These are phyloP conservation scores for Annulohypoxylon truncatum DNA, from an alignment of 2,329 filamentous ascomycete species.

Conservation along the genomic window DNA sequence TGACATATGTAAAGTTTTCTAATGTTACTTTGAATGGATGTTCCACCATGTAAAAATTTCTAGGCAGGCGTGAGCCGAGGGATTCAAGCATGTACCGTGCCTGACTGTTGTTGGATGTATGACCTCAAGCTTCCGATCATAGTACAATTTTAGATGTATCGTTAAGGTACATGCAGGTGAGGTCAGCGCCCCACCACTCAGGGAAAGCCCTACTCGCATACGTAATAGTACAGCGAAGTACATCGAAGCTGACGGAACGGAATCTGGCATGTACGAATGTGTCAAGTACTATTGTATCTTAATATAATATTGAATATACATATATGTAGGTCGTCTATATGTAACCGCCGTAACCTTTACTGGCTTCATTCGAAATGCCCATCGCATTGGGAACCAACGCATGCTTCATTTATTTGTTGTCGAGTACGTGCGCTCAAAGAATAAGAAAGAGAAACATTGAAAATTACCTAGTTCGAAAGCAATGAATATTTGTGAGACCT, in stretches of 20 bases:
- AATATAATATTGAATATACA: background rate
- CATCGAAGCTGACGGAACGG: conserved; percentile 4
- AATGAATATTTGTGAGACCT: background rate
- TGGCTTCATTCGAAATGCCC: background rate
- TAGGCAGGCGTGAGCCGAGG: background rate
- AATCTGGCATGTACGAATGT: conserved; percentile 16
- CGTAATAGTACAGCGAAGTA: conserved; percentile 21
- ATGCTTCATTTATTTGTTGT: background rate
- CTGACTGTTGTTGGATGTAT: background rate
- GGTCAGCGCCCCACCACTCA: conserved; percentile 27
- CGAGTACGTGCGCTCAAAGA: background rate
- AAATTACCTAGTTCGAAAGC: background rate
- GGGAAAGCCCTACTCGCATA: conserved; percentile 7
- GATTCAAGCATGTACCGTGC: conserved; percentile 1
- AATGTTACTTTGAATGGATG: too few species aligned
- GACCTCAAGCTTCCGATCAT: conserved; percentile 14
- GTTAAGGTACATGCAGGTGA: conserved; percentile 16
- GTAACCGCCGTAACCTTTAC: background rate
- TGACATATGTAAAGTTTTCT: too few species aligned
- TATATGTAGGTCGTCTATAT: background rate
- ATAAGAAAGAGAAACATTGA: background rate
- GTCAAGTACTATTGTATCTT: background rate
- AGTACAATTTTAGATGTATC: background rate
- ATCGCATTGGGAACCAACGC: background rate
- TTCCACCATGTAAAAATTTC: background rate